Conservation (phyloP, 2,329 filamentous ascomycete genomes). For the Stenocarpella maydis region DNA sequence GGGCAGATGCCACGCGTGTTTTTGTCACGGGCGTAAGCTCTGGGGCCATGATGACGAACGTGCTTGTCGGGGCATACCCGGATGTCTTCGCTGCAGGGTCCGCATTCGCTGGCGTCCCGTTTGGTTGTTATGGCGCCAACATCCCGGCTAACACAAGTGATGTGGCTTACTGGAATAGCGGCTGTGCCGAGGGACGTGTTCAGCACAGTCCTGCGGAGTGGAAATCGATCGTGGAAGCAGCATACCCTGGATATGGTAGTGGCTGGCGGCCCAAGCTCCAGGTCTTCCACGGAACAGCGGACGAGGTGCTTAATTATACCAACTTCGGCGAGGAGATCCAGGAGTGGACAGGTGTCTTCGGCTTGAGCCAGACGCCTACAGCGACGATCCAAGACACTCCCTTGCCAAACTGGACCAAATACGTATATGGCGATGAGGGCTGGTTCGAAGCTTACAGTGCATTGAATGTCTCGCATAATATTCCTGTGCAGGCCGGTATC, state of each 20-base stretch:
- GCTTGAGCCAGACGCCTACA: constrained; percentile 43
- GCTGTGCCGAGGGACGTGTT: constrained; percentile 59
- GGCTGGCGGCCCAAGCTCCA: constrained; percentile 64
- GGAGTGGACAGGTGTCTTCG: constrained; percentile 57
- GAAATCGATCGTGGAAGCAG: constrained; percentile 48
- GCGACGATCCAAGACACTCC: constrained; percentile 45
- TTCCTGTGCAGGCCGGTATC: constrained; percentile 48
- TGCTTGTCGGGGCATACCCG: constrained; percentile 60
- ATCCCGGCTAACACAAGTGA: constrained; percentile 37
- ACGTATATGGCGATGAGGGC: constrained; percentile 45
- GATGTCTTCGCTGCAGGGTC: constrained; percentile 60
- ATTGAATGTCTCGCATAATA: constrained; percentile 49
- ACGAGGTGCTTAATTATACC: constrained; percentile 58
- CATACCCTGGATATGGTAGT: constrained; percentile 56
- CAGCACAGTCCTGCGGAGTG: constrained; percentile 46
- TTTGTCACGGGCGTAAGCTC: constrained; percentile 60
- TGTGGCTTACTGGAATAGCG: constrained; percentile 58
- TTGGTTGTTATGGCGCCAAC: constrained; percentile 57
- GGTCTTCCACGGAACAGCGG: constrained; percentile 63
- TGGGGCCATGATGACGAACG: constrained; percentile 65
- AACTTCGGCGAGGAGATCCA: constrained; percentile 65
- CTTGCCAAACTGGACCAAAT: constrained; percentile 48
- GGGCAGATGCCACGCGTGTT: constrained; percentile 55
- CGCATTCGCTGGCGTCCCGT: constrained; percentile 53
- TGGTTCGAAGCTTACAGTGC: constrained; percentile 53